phyloP scores from a whole-genome alignment of 192 early-diverging fungal species.

The Coemansia sp. region DNA sequence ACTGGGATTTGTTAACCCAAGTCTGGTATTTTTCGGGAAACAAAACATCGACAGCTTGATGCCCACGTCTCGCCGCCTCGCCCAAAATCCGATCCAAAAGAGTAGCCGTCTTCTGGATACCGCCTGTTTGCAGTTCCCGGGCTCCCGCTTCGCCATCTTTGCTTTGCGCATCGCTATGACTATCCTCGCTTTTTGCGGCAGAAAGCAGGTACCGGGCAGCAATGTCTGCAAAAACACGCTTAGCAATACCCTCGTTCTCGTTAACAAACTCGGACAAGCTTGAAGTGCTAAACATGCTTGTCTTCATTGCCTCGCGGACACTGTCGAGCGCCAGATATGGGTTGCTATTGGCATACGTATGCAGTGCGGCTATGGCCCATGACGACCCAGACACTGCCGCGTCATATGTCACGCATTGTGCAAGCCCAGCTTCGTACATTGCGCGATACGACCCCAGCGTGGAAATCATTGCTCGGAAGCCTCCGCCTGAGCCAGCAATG shows the following conservation, averaged over 20 bases:
- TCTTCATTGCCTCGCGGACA: constrained; percentile 60
- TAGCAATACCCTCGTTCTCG: constrained; percentile 34
- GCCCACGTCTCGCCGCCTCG: constrained; percentile 6
- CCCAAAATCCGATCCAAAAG: constrained; percentile 4
- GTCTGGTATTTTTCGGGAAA: constrained; percentile 17
- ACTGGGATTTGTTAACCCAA: background rate
- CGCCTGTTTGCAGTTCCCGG: background rate
- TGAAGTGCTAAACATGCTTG: constrained; percentile 54
- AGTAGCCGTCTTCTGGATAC: background rate
- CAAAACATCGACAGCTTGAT: background rate
- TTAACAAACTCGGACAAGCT: constrained; percentile 35
- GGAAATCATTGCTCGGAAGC: constrained; percentile 81
- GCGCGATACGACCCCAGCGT: constrained; percentile 67
- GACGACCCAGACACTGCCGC: constrained; percentile 59
- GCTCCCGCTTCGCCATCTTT: background rate
- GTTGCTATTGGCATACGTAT: constrained; percentile 33
- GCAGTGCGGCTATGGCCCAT: constrained; percentile 41
- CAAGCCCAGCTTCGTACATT: constrained; percentile 63
- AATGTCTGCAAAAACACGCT: constrained; percentile 49
- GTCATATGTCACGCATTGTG: constrained; percentile 71
- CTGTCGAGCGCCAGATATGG: constrained; percentile 56
- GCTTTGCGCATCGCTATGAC: background rate
- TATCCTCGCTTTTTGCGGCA: background rate
- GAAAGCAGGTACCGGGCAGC: constrained; percentile 35
- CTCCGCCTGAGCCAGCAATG: constrained; percentile 77